Base-by-base conservation (phyloP, 345 rosid genomes). In the Salix brachista region DNA sequence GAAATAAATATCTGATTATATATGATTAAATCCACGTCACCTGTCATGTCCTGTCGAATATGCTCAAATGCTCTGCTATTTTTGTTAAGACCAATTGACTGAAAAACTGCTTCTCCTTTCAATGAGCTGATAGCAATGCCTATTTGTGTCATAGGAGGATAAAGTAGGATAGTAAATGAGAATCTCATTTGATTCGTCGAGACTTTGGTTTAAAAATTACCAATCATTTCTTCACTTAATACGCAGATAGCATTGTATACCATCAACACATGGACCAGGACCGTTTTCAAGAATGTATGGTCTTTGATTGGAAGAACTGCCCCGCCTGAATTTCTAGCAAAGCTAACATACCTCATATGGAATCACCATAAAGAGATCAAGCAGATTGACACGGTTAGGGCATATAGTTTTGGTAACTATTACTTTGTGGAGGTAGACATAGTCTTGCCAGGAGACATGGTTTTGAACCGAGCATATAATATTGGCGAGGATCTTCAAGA, bases 381-480 rank as follows among this genome's bases (percentile, higher is more conserved):
- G 78, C 92, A 91, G 73, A 93, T 93, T 1, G 96, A 90, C 73
- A 93, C 94, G 0, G 97, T 93, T 67, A 87, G 94, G 80, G 96
- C 93, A 3, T 93, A 93, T 84, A 91, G 91, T 6, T 89, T 90
- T 70, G 96, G 97, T 7, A 85, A 92, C 3, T 87, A 91, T 81
- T 93, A 91, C 84, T 93, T 93, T 67, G 97, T 91, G 70, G 96
- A 93, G 83, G 96, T 93, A 0, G 96, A 93, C 86, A 87, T 93
- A 3, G 97, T 93, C 10, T 75, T 93, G 78, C 91, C 93, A 0
- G 90, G 84, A 78, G 91, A 93, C 74, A 93, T 89, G 96, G 66
- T 84, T 28, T 88, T 93, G 37, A 84, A 77, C 34, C 80, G 81
- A 82, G 94, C 97, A 18, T 96, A 93, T 56, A 88, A 93, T 73